Percentiles rank a stretch among this genome's conserved stretches.
These are phyloP conservation scores for Pseudozyma flocculosa DNA, from an alignment of 1,284 basidiomycete species.

Conservation along the genomic window DNA sequence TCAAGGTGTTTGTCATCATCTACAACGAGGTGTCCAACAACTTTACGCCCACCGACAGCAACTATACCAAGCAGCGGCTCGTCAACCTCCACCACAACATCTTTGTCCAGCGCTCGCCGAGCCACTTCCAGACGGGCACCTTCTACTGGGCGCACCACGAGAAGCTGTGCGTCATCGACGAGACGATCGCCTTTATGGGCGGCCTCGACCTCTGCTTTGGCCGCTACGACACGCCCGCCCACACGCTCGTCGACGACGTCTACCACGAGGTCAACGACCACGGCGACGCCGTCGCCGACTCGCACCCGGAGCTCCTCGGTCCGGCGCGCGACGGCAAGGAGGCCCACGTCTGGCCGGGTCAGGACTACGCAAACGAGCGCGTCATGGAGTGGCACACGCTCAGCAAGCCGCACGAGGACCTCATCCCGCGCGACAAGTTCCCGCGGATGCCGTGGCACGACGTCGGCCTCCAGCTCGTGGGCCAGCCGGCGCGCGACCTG, in stretches of 20 bases:
- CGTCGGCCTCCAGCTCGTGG: slow-evolving; percentile 89
- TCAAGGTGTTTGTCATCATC: slow-evolving; percentile 89
- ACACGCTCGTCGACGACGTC: slow-evolving; percentile 80
- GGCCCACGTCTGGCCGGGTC: slow-evolving; percentile 80
- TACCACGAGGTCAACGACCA: slow-evolving; percentile 28
- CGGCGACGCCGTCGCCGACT: slow-evolving; percentile 10
- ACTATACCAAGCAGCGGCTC: slow-evolving; percentile 89
- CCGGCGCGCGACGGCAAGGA: slow-evolving; percentile 63
- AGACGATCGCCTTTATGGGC: slow-evolving; percentile 96
- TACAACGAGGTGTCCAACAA: slow-evolving; percentile 92
- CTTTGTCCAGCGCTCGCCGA: slow-evolving; percentile 93
- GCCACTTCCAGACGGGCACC: slow-evolving; percentile 94
- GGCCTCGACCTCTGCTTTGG: slow-evolving; percentile 80
- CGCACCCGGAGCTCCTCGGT: slow-evolving; percentile 35
- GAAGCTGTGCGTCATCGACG: slow-evolving; percentile 96
- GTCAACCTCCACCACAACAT: slow-evolving; percentile 85
- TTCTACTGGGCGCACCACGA: slow-evolving; percentile 96
- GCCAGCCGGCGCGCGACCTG: slow-evolving; percentile 91
- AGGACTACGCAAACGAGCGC: slow-evolving; percentile 90
- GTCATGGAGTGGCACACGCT: slow-evolving; percentile 83
- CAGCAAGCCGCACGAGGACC: slow-evolving; percentile 87
- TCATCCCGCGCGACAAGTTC: slow-evolving; percentile 84
- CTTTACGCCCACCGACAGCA: slow-evolving; percentile 69
- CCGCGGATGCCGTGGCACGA: slow-evolving; percentile 99
- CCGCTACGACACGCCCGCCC: slow-evolving; percentile 80